Evolutionary conservation across 1,284 basidiomycete species (phyloP), one percentile per base, ranked within the genome.

Genomic region (Waitea zeae): DNA sequence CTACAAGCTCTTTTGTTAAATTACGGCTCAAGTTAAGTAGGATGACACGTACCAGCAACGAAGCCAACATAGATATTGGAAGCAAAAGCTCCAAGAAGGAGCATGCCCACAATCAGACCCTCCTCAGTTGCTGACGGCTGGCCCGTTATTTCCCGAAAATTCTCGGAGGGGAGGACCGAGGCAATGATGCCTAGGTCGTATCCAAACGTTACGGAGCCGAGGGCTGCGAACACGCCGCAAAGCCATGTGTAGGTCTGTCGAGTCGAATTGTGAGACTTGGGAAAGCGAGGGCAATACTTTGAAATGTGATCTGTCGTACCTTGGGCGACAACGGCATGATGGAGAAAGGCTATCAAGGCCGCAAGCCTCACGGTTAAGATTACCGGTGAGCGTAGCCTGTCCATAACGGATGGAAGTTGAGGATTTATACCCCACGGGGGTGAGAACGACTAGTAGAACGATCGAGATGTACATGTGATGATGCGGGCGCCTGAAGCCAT

Each of bases 201-300:
- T 12, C 60, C 59, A 36, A 57, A 56, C 15, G 49, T 46, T 13
- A 43, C 40, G 26, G 43, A 41, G 39, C 55, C 43, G 26, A 59
- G 54, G 50, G 39, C 58, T 9, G 65, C 70, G 41, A 75, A 75
- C 36, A 70, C 56, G 17, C 69, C 71, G 44, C 70, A 73, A 4
- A 72, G 53, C 59, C 69, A 70, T n/a, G 68, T 70, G 49, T 71
- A 72, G n/a, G n/a, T n/a, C n/a, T n/a, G n/a, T n/a, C n/a, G n/a
- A n/a, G n/a, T n/a, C n/a, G n/a, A n/a, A n/a, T n/a, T n/a, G n/a
- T n/a, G n/a, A n/a, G n/a, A n/a, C n/a, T n/a, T n/a, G n/a, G n/a
- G n/a, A n/a, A n/a, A n/a, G n/a, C n/a, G n/a, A n/a, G n/a, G n/a
- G n/a, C n/a, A n/a, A n/a, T n/a, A n/a, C n/a, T n/a, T n/a, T n/a